A percentile compares a stretch with the other conserved stretches of the same genome.
These are phyloP conservation scores for Phytophthora capsici DNA, from an alignment of 352 stramenopile genomes.

Conservation along the genomic window DNA sequence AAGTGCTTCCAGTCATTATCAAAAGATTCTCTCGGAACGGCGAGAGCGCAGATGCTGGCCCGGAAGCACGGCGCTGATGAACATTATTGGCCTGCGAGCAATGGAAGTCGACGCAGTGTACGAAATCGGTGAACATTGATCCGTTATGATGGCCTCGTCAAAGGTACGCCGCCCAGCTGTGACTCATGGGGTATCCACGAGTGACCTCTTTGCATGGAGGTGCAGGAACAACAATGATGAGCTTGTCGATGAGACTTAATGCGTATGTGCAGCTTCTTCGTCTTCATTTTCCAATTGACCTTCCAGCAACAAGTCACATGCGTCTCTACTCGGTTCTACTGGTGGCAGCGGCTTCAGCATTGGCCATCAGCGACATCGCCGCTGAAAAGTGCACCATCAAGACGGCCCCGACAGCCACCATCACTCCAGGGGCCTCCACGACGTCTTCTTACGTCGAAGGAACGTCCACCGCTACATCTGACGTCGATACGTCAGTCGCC, in stretches of 20 bases:
- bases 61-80: conserved; percentile 12
- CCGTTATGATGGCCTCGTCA: conserved; percentile 20
- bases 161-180: conserved; percentile 23
- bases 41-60: conserved; percentile 18
- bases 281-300: conserved; percentile 19
- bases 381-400: conserved; percentile 21
- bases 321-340: conserved; percentile 17
- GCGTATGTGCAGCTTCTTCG: background rate
- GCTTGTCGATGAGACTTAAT: background rate
- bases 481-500: background rate
- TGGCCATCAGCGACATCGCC: conserved; percentile 6
- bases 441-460: conserved; percentile 15
- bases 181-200: conserved; percentile 19
- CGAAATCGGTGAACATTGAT: conserved; percentile 19
- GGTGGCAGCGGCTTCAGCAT: conserved; percentile 2
- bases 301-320: conserved; percentile 19
- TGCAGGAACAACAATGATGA: background rate
- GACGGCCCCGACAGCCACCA: conserved; percentile 4
- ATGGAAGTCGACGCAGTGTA: background rate
- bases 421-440: conserved; percentile 2
- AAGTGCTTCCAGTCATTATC: no score
- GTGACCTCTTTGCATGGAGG: conserved; percentile 15
- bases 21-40: conserved; percentile 12
- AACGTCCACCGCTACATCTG: background rate
- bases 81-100: conserved; percentile 5